Base-by-base conservation (phyloP, 352 stramenopile species). In the Phytophthora capsici region DNA sequence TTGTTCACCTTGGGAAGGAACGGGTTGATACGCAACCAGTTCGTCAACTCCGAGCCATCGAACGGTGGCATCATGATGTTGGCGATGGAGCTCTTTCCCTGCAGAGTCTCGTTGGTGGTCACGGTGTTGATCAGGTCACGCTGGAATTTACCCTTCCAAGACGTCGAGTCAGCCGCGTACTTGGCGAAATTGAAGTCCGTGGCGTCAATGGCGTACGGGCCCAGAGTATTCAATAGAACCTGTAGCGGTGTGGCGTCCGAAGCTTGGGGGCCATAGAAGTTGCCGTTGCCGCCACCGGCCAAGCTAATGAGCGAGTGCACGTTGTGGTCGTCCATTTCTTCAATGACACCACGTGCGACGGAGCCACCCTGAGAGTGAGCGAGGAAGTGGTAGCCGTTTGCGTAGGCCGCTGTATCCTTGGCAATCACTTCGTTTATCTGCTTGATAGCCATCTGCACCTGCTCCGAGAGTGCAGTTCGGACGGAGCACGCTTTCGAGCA, bases 241-340 rank as follows among this genome's bases (percentile, higher is more conserved):
- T 82, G 54, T 4, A 75, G 64, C 2, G 77, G 77, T 9, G 73
- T 41, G 0, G 23, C 46, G 12, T 88, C 79, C 12, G 49, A 61
- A 1, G 57, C 36, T 38, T 88, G 76, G 4, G 80, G 77, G 2
- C 75, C 78, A 50, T 75, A 84, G 47, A 89, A 85, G 54, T 79
- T 76, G 28, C 80, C 80, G 34, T 86, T 84, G 2, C 73, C 64
- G 1, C 69, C 64, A 1, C 77, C 77, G 5, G 80, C 75, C 36
- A 89, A 47, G 20, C 67, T 82, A 50, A 89, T 71, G 55, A 75
- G 72, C 30, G 68, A 78, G 53, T 82, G 66, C 1, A 78, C 73
- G 1, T 77, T 78, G 71, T 86, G 80, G 61, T 85, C 66, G 44
- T 89, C 75, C 80, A 82, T 84, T 17, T 82, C 68, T 58, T 86